A percentile compares a stretch with the other conserved stretches of the same genome.
These are phyloP conservation scores for Halophytophthora polymorphica DNA, from an alignment of 352 stramenopile species.

Conservation along the genomic window DNA sequence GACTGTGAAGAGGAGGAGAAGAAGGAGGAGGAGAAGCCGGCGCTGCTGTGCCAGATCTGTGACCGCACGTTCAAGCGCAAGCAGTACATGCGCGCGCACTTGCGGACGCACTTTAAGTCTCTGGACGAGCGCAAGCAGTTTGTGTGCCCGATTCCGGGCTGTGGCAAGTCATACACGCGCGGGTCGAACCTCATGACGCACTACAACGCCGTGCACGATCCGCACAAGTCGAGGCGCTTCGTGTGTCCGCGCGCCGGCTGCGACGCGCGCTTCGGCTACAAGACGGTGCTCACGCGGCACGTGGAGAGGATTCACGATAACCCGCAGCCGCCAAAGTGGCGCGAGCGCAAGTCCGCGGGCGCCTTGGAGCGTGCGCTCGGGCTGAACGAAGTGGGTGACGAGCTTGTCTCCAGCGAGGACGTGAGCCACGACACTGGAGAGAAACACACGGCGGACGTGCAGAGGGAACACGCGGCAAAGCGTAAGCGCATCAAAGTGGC, in stretches of 20 bases:
- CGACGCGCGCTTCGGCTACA: conserved; percentile 66
- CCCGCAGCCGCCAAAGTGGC: conserved; percentile 23
- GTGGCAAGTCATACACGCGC: conserved; percentile 63
- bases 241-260: conserved; percentile 58
- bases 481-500: too few species aligned
- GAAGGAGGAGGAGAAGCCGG: neutral
- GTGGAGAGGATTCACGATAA: conserved; percentile 61
- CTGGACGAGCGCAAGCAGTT: conserved; percentile 63
- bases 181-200: conserved; percentile 75
- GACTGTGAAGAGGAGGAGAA: neutral
- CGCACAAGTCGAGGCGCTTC: conserved; percentile 57
- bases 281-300: conserved; percentile 63
- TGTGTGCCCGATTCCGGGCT: conserved; percentile 53
- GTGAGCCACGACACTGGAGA: too few species aligned
- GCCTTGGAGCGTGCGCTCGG: conserved; percentile 35
- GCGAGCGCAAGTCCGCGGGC: conserved; percentile 24
- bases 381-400: conserved; percentile 23
- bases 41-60: conserved; percentile 51
- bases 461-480: too few species aligned
- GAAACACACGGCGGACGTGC: too few species aligned
- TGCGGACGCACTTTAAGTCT: conserved; percentile 61
- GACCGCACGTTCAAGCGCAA: conserved; percentile 45
- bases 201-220: conserved; percentile 67
- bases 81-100: conserved; percentile 52
- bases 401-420: neutral